Conservation (phyloP, 1,284 basidiomycete genomes). For the Ustilago hordei region DNA sequence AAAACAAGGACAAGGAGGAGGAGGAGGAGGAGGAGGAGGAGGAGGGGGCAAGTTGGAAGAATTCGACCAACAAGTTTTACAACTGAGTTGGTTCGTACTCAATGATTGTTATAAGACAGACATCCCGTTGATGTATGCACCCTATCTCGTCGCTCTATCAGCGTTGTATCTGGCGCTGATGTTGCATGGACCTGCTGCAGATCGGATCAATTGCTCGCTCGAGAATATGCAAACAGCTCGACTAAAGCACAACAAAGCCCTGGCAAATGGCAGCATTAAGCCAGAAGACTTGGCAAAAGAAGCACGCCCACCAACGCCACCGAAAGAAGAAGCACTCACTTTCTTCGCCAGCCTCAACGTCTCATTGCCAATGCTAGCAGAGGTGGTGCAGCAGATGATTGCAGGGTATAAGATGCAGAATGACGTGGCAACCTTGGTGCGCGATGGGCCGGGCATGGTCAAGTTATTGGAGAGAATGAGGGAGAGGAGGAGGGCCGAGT, state of each 20-base stretch:
- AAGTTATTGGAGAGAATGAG: constrained; percentile 47
- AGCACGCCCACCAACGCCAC: constrained; percentile 63
- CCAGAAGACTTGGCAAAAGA: neutral
- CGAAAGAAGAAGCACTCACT: constrained; percentile 74
- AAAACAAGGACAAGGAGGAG: constrained; percentile 4
- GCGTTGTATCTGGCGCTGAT: constrained; percentile 79
- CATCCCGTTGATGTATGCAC: constrained; percentile 88
- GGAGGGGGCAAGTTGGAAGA: constrained; percentile 66
- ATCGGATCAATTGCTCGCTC: constrained; percentile 31
- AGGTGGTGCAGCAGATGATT: constrained; percentile 90
- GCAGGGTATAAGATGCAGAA: constrained; percentile 79
- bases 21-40: neutral
- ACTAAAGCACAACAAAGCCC: constrained; percentile 58
- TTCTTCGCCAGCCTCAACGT: constrained; percentile 89
- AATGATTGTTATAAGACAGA: constrained; percentile 96
- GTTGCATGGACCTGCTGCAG: constrained; percentile 38
- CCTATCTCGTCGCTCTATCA: constrained; percentile 90
- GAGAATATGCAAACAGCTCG: constrained; percentile 11
- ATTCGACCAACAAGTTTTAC: constrained; percentile 72
- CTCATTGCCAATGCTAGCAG: constrained; percentile 82
- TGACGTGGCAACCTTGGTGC: constrained; percentile 10
- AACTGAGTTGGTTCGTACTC: constrained; percentile 81
- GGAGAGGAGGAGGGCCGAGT: constrained; percentile 19
- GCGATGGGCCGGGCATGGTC: constrained; percentile 32
- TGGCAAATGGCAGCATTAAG: constrained; percentile 12